phyloP scores from a whole-genome alignment of 106 monocot genomes.

The Acorus calamus region DNA sequence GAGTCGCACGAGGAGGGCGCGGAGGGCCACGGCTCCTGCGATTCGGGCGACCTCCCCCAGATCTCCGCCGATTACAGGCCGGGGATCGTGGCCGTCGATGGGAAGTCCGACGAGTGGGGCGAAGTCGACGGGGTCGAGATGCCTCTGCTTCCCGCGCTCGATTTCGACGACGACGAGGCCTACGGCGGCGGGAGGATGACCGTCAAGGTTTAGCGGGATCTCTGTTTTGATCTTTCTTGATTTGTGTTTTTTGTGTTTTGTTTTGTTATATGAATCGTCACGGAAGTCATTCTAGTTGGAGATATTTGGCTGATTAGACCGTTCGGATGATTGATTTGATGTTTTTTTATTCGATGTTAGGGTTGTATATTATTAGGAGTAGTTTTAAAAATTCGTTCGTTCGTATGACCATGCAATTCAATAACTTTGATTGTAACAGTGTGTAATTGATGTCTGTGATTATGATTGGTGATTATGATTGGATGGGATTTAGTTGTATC shows the following conservation, averaged over 20 bases:
- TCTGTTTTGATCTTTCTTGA: background rate
- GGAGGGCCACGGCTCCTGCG: slow-evolving; percentile 36
- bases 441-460: no score
- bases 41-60: slow-evolving; percentile 19
- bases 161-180: slow-evolving; percentile 77
- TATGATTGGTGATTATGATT: no score
- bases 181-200: slow-evolving; percentile 71
- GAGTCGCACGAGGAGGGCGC: slow-evolving; percentile 54
- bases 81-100: slow-evolving; percentile 73
- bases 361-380: no score
- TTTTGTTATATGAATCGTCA: background rate
- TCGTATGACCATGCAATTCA: no score
- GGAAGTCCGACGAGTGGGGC: slow-evolving; percentile 64
- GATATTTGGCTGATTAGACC: no score
- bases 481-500: no score
- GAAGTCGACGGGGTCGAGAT: slow-evolving; percentile 55
- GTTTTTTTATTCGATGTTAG: no score
- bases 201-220: slow-evolving; percentile 45
- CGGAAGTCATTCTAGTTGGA: no score
- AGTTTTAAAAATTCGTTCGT: no score
- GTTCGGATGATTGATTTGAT: no score
- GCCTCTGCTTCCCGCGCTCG: slow-evolving; percentile 69
- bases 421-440: no score
- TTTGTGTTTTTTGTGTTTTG: background rate
- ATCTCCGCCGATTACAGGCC: slow-evolving; percentile 59